phyloP scores from a whole-genome alignment of 805 yeast species.

The Hermanozyma aechmeae region DNA sequence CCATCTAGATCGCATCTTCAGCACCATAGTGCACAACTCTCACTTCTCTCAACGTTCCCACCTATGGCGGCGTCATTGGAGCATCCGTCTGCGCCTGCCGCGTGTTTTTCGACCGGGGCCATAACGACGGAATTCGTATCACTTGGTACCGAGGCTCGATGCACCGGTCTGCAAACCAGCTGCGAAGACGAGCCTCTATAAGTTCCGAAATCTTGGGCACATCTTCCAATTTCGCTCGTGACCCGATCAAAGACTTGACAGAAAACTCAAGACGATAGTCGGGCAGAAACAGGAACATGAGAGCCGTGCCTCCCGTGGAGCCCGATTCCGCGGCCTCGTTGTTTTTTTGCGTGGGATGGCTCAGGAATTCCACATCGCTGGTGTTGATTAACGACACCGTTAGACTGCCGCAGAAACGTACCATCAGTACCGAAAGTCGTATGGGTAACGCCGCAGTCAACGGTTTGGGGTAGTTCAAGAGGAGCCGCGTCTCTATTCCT shows the following conservation, averaged over 20 bases:
- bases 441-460: constrained; percentile 84
- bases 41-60: too few species aligned
- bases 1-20: too few species aligned
- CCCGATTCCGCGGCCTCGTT: constrained; percentile 2
- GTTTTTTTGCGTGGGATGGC: constrained; percentile 3
- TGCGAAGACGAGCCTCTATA: constrained; percentile 71
- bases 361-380: constrained; percentile 23
- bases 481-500: constrained; percentile 72
- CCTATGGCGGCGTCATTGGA: too few species aligned
- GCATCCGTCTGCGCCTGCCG: too few species aligned
- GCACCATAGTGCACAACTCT: too few species aligned
- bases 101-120: constrained; percentile 55
- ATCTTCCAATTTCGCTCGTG: constrained; percentile 84
- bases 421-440: constrained; percentile 74
- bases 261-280: constrained; percentile 86
- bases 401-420: constrained; percentile 83
- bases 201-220: constrained; percentile 85
- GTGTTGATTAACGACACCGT: constrained; percentile 61
- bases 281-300: constrained; percentile 85
- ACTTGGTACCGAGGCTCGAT: constrained; percentile 91
- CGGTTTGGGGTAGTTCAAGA: constrained; percentile 77
- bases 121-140: constrained; percentile 72
- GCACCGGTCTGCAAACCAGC: constrained; percentile 88
- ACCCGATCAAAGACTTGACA: constrained; percentile 83
- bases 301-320: constrained; percentile 44